Conservation (phyloP, 2,329 filamentous ascomycete genomes). For the Colletotrichum sp. region DNA sequence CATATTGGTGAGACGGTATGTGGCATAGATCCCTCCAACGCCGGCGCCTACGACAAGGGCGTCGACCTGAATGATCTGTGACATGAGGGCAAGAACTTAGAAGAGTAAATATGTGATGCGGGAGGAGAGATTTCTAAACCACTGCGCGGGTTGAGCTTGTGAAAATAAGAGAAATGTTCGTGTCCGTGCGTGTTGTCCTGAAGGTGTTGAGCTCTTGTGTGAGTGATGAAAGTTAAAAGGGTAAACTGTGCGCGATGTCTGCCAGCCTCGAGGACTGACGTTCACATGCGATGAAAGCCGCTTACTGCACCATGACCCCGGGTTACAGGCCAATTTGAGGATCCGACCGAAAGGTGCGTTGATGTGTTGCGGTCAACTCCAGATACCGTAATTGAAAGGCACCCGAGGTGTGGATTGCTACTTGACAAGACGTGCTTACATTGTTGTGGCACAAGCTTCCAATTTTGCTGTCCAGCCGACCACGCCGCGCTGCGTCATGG, state of each 20-base stretch:
- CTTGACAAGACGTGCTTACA: neutral
- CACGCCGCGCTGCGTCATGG: neutral
- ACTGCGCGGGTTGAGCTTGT: neutral
- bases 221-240: neutral
- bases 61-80: neutral
- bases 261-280: neutral
- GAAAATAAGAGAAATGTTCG: fast-evolving
- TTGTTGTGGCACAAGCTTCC: neutral
- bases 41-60: neutral
- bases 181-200: fast-evolving
- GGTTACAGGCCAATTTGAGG: neutral
- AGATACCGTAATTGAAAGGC: neutral
- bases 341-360: fast-evolving
- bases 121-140: neutral
- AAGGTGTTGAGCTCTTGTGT: fast-evolving
- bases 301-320: neutral
- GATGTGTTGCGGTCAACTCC: neutral
- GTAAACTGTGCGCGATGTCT: neutral
- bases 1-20: neutral
- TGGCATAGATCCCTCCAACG: neutral
- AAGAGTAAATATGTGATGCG: neutral
- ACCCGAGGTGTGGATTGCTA: neutral
- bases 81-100: neutral
- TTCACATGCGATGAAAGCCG: neutral
- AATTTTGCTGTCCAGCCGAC: neutral